Evolutionary conservation across 1,284 basidiomycete genomes (phyloP).

Genomic region (Apiotrichum montevideense): DNA sequence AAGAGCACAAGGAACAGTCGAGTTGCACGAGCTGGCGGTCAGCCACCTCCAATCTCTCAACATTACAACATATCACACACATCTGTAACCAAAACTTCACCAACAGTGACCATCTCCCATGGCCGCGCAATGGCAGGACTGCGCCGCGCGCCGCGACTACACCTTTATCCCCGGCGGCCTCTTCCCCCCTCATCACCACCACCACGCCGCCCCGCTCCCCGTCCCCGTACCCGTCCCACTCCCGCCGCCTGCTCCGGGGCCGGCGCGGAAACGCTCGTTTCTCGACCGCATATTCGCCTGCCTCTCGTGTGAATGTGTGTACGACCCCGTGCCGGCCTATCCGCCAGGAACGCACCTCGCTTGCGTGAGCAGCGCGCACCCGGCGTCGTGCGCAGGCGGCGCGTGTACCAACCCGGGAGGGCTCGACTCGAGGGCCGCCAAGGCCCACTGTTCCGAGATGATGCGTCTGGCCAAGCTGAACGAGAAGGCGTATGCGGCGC

Average conservation of each 20-base stretch:
- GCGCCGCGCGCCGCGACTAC: too few species aligned
- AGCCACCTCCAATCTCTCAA: neutral
- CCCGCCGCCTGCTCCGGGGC: neutral
- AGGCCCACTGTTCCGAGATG: neutral
- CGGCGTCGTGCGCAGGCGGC: neutral
- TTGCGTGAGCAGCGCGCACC: neutral
- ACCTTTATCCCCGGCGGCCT: too few species aligned
- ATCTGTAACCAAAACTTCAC: too few species aligned
- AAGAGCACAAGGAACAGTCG: neutral
- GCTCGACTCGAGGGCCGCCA: neutral
- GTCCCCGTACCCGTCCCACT: neutral
- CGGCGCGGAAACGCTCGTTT: neutral
- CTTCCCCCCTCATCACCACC: too few species aligned
- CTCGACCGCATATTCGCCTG: neutral
- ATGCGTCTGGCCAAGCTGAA: constrained; percentile 7
- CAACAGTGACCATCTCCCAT: too few species aligned
- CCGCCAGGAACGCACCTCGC: neutral
- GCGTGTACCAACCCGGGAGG: neutral
- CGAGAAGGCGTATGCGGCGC: constrained; percentile 10
- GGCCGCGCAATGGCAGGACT: too few species aligned
- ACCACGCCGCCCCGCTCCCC: neutral
- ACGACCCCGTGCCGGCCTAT: neutral
- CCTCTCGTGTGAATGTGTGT: neutral
- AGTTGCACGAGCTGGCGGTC: too few species aligned
- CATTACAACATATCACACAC: too few species aligned